Evolutionary conservation across 139 green algal species (phyloP), one percentile per base, ranked within the genome.

Genomic region (Asterochloris sp.): DNA sequence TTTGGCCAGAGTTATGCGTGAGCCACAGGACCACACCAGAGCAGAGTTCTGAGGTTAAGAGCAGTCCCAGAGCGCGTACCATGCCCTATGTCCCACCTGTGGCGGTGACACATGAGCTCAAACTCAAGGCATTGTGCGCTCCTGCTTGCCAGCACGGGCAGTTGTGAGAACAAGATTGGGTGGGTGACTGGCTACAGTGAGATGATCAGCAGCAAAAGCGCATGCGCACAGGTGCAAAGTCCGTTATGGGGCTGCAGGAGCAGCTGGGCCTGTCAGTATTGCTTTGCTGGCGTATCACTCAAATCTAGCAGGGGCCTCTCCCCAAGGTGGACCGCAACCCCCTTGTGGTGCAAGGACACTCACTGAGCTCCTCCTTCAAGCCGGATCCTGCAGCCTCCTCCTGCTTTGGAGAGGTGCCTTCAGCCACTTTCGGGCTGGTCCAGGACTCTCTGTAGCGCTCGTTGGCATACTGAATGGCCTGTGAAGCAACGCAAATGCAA

Each of bases 371-470:
- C 47, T 69, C 24, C 60, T 69, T 69, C 54, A 80, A 54, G 12
- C 60, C 67, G 11, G 17, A 15, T 19, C 68, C 60, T n/a, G 16
- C 21, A 15, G 21, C 17, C 0, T 29, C 54, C n/a, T 69, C 28
- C 13, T 16, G 6, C 16, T 23, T 24, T 8, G 29, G 13, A 19
- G 19, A n/a, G 2, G 17, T 0, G 21, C 68, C 23, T n/a, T 69
- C 23, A n/a, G 14, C 24, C 13, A 14, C 38, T 68, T 84, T 16
- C 47, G 85, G 83, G n/a, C 28, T 29, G 24, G 62, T 23, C 83
- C 83, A 91, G 17, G 80, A 85, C 12, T 90, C 79, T 4, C 78
- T 19, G 69, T 91, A 91, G 19, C 71, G 63, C 13, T 38, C 68
- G 60, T 84, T 78, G 16, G 60, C 76, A n/a, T 78, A 27, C 28